These are phyloP conservation scores for Aspergillus awamori DNA, from an alignment of 2,329 filamentous ascomycete genomes.

Conservation along the genomic window DNA sequence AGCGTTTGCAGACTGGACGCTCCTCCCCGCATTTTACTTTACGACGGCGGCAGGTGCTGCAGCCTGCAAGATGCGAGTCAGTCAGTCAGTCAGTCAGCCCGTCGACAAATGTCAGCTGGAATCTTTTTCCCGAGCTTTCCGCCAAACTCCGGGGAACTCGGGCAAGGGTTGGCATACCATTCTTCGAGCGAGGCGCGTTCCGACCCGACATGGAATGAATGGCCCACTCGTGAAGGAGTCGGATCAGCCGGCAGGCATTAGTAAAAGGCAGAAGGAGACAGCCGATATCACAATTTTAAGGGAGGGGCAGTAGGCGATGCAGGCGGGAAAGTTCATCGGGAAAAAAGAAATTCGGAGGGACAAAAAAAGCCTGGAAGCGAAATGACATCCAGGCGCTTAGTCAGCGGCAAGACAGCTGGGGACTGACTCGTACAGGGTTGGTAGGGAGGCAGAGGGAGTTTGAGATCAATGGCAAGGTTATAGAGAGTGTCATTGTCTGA, in stretches of 20 bases:
- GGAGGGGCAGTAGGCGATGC: neutral
- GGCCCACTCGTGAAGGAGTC: slow-evolving; percentile 12
- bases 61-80: slow-evolving; percentile 29
- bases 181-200: slow-evolving; percentile 45
- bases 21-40: slow-evolving; percentile 43
- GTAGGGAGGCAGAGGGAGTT: neutral
- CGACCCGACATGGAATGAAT: slow-evolving; percentile 36
- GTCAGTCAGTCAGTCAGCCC: neutral
- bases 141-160: slow-evolving; percentile 7
- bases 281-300: neutral
- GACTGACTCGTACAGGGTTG: neutral
- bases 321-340: slow-evolving; percentile 1
- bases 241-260: slow-evolving; percentile 17
- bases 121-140: slow-evolving; percentile 10
- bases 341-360: neutral
- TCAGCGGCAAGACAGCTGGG: neutral
- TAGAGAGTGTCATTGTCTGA: neutral
- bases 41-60: slow-evolving; percentile 42
- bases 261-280: neutral
- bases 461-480: neutral
- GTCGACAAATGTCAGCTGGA: too few relatives aligned
- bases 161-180: slow-evolving; percentile 29
- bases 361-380: too few relatives aligned
- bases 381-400: neutral
- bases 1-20: slow-evolving; percentile 38